Evolutionary conservation across 257 asterid genomes (phyloP).

Genomic region (Solanum bulbocastanum): DNA sequence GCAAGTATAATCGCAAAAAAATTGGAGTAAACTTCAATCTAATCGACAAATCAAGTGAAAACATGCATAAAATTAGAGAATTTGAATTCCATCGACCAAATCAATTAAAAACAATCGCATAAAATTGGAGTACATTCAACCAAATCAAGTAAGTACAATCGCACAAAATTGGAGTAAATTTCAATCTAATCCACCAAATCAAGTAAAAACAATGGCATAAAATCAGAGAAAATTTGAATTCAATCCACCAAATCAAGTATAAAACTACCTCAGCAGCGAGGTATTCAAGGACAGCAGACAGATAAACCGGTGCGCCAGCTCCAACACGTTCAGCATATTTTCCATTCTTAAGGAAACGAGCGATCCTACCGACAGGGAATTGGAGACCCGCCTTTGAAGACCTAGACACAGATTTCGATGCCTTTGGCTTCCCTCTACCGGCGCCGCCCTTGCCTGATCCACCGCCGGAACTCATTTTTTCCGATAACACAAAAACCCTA

Average conservation of each 20-base stretch:
- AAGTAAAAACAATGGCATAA: not conserved
- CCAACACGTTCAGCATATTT: conserved; percentile 8
- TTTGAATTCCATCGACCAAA: too few species aligned
- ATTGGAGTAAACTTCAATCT: not conserved
- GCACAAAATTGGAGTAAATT: not conserved
- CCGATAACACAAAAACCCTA: not conserved
- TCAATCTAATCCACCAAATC: not conserved
- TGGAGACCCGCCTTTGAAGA: conserved; percentile 5
- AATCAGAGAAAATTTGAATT: not conserved
- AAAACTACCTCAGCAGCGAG: conserved; percentile 6
- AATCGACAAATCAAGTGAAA: not conserved
- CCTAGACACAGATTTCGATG: not conserved
- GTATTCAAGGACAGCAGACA: not conserved
- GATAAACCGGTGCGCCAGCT: conserved; percentile 1
- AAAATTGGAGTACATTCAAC: not conserved
- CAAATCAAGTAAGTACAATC: not conserved
- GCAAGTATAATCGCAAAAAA: not conserved
- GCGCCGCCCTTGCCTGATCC: not conserved
- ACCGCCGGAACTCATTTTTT: not conserved
- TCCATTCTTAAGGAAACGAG: not conserved
- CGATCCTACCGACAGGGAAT: conserved; percentile 6
- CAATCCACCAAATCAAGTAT: not conserved
- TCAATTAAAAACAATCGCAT: not conserved
- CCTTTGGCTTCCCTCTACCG: not conserved
- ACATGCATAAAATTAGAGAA: not conserved